Evolutionary conservation across 1,284 basidiomycete genomes (phyloP).

Genomic region (Paramarasmius palmivorus): DNA sequence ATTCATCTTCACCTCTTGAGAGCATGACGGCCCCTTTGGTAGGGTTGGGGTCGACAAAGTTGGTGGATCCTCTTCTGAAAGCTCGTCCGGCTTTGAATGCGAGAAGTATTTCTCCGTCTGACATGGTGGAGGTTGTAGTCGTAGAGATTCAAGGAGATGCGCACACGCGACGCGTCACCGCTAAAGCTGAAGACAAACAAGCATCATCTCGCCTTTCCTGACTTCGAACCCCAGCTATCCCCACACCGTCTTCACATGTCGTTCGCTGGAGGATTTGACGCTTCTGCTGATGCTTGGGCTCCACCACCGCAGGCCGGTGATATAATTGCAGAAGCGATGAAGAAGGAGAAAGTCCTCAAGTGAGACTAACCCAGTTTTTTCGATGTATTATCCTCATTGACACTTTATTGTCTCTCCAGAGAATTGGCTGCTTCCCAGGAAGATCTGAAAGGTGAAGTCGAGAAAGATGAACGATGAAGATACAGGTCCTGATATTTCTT

Average conservation of each 20-base stretch:
- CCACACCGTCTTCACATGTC: too few species aligned
- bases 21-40: slow-evolving; percentile 74
- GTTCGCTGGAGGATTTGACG: slow-evolving; percentile 46
- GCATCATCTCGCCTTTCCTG: slow-evolving; percentile 42
- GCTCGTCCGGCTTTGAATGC: slow-evolving; percentile 83
- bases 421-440: slow-evolving; percentile 74
- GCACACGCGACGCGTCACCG: slow-evolving; percentile 43
- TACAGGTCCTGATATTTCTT: slow-evolving; percentile 8
- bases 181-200: slow-evolving; percentile 12
- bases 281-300: slow-evolving; percentile 65
- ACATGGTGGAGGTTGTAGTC: slow-evolving; percentile 21
- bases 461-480: neutral
- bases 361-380: slow-evolving; percentile 26
- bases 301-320: slow-evolving; percentile 51
- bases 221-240: too few species aligned
- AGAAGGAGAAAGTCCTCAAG: slow-evolving; percentile 67
- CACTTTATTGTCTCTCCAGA: slow-evolving; percentile 35
- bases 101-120: slow-evolving; percentile 47
- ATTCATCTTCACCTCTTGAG: slow-evolving; percentile 67
- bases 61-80: slow-evolving; percentile 62
- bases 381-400: slow-evolving; percentile 31
- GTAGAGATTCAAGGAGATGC: slow-evolving; percentile 9
- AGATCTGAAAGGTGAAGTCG: slow-evolving; percentile 63
- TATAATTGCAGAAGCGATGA: slow-evolving; percentile 70
- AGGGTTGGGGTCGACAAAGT: slow-evolving; percentile 63